Evolutionary conservation across 2,329 filamentous ascomycete species (phyloP), one percentile per base, ranked within the genome.

Genomic region (Diaporthe amygdali): DNA sequence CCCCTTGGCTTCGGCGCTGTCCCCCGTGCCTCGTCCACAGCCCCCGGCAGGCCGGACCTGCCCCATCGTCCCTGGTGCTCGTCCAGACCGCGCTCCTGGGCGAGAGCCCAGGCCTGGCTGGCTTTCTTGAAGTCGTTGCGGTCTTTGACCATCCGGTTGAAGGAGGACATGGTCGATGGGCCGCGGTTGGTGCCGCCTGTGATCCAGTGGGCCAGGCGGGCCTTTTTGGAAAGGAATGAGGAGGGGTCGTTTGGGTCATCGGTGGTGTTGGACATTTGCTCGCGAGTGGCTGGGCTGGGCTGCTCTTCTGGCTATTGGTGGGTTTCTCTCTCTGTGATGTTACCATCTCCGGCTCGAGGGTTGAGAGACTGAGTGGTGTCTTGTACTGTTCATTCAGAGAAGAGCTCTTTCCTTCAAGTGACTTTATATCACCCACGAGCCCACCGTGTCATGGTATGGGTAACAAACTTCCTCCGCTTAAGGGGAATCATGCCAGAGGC

Each of bases 71-170:
- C 17, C 7, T 44, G 32, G 8, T 68, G 54, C 30, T 47, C 55
- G 44, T 34, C 55, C 20, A 66, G 37, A 5, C 32, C 59, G 22
- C 54, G n/a, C 51, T 66, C 9, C 22, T 30, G 46, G n/a, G 54
- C 47, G 27, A 30, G 10, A 1, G 25, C 22, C 92, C 69, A 73
- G 22, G 51, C 71, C 39, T 49, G 15, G 32, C 22, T 44, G 22
- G 64, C 71, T 46, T 49, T 59, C n/a, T 44, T 27, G 20, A 66
- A 27, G 41, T 59, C 49, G 25, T 61, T 59, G 37, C 71, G 69
- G 34, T 73, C 69, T 15, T 22, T 37, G 44, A 51, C n/a, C 66
- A 55, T 66, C 15, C 25, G 46, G 34, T 39, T 34, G 37, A 73
- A 49, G 46, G 54, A 30, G 17, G 64, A n/a, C 55, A 51, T 54